phyloP scores from a whole-genome alignment of 345 rosid genomes.

The Hibiscus tridactylites region DNA sequence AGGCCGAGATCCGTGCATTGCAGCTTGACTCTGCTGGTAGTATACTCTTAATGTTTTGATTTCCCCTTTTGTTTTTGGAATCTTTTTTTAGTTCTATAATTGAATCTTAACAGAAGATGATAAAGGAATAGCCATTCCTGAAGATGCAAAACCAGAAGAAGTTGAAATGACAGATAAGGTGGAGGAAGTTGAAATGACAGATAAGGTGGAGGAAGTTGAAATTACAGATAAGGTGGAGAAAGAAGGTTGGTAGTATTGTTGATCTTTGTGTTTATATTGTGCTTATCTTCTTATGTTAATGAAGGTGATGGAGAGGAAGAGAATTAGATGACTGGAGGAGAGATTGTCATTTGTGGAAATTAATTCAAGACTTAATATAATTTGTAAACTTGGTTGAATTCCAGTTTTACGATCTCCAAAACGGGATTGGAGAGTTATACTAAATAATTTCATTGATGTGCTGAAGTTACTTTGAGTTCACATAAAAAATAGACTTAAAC shows the following conservation, averaged over 20 bases:
- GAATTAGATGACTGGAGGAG: neutral
- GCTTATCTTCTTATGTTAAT: neutral
- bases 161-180: slow-evolving; percentile 30
- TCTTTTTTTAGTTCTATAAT: slow-evolving; percentile 14
- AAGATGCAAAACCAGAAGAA: slow-evolving; percentile 30
- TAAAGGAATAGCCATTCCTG: slow-evolving; percentile 30
- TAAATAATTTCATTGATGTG: neutral
- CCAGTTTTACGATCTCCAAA: neutral
- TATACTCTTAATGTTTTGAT: neutral
- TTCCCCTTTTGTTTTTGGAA: neutral
- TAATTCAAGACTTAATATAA: no score
- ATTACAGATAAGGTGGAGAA: slow-evolving; percentile 29
- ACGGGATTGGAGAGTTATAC: neutral
- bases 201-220: slow-evolving; percentile 26
- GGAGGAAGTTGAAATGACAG: slow-evolving; percentile 25
- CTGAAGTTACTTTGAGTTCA: neutral
- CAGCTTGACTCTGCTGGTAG: slow-evolving; percentile 58
- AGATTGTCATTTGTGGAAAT: neutral
- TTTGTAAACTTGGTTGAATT: neutral
- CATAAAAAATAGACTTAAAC: neutral
- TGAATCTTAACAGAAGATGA: slow-evolving; percentile 34
- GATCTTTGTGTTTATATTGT: slow-evolving; percentile 2
- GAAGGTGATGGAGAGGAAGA: neutral
- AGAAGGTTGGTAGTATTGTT: slow-evolving; percentile 39
- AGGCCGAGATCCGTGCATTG: slow-evolving; percentile 51